Percentiles rank a stretch among this genome's conserved stretches.
Conservation (phyloP, 2,329 filamentous ascomycete genomes). For the Talaromyces albobiverticillius region DNA sequence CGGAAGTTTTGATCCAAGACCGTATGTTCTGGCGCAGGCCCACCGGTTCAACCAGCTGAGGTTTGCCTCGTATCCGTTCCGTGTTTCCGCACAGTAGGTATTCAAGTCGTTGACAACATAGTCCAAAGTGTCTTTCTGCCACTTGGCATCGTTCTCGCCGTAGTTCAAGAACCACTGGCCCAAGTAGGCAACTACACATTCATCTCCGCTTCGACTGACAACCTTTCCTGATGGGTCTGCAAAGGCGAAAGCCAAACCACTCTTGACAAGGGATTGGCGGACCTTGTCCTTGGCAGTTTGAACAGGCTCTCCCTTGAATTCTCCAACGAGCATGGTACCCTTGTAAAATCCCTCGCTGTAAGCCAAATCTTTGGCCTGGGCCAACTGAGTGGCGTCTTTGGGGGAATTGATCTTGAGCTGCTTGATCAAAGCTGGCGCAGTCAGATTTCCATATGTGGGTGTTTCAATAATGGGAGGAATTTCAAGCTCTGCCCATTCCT, state of each 20-base stretch:
- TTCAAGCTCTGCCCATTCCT: conserved; percentile 91
- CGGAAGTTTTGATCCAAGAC: conserved; percentile 87
- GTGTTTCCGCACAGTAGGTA: conserved; percentile 74
- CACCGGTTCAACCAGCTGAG: conserved; percentile 92
- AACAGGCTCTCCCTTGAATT: conserved; percentile 83
- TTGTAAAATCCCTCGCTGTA: conserved; percentile 99
- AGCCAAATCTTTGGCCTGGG: conserved; percentile 90
- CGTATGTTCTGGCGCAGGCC: conserved; percentile 90
- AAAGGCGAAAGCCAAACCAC: conserved; percentile 81
- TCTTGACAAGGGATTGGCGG: conserved; percentile 70
- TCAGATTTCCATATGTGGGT: conserved; percentile 79
- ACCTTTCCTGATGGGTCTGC: conserved; percentile 91
- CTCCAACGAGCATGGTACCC: conserved; percentile 81
- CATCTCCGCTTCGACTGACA: conserved; percentile 82
- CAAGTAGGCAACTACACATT: conserved; percentile 87
- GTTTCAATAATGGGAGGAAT: conserved; percentile 88
- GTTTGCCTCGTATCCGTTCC: conserved; percentile 77
- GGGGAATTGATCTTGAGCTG: conserved; percentile 95
- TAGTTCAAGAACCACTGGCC: conserved; percentile 99
- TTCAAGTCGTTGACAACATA: conserved; percentile 73
- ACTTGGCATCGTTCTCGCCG: conserved; percentile 74
- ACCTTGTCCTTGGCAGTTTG: conserved; percentile 85
- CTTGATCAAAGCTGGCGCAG: conserved; percentile 79
- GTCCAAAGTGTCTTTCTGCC: conserved; percentile 72
- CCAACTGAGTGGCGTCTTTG: conserved; percentile 87